Conservation (phyloP, 1,284 basidiomycete species). For the Papiliotrema terrestris region DNA sequence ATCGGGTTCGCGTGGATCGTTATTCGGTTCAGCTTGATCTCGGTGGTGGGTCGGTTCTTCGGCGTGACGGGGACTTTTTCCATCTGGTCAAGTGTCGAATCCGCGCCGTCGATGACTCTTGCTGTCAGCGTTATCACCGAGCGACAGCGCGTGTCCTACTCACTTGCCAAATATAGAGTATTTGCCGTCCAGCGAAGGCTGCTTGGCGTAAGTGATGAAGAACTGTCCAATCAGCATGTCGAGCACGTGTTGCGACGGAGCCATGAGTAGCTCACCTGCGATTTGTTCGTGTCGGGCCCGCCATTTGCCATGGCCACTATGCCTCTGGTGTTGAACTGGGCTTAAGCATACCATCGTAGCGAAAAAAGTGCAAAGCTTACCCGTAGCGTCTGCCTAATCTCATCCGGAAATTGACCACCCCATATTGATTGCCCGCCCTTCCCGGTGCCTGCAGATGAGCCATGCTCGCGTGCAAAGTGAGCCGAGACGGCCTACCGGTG, state of each 20-base stretch:
- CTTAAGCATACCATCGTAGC: not conserved
- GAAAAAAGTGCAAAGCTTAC: constrained; percentile 49
- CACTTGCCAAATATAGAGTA: constrained; percentile 85
- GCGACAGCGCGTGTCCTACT: constrained; percentile 17
- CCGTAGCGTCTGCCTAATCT: constrained; percentile 86
- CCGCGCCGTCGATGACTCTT: constrained; percentile 86
- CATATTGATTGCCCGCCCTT: constrained; percentile 55
- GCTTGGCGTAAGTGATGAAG: constrained; percentile 89
- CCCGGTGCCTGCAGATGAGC: constrained; percentile 41
- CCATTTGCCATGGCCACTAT: constrained; percentile 97
- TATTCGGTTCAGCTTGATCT: constrained; percentile 78
- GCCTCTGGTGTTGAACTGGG: constrained; percentile 87
- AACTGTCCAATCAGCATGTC: constrained; percentile 57
- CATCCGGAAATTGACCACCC: constrained; percentile 80
- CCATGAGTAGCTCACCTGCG: constrained; percentile 48
- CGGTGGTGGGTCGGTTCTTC: constrained; percentile 81
- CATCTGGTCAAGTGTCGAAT: constrained; percentile 82
- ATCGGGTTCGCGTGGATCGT: constrained; percentile 91
- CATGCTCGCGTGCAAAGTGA: not conserved
- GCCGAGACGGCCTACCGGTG: constrained; percentile 53
- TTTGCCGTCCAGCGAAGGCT: constrained; percentile 86
- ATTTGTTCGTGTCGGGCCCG: constrained; percentile 89
- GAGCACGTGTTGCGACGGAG: not conserved
- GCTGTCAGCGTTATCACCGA: not conserved
- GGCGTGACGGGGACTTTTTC: constrained; percentile 84